Percentiles rank a stretch among this genome's conserved stretches.
phyloP scores from a whole-genome alignment of 805 yeast species.

The Candida anglica region DNA sequence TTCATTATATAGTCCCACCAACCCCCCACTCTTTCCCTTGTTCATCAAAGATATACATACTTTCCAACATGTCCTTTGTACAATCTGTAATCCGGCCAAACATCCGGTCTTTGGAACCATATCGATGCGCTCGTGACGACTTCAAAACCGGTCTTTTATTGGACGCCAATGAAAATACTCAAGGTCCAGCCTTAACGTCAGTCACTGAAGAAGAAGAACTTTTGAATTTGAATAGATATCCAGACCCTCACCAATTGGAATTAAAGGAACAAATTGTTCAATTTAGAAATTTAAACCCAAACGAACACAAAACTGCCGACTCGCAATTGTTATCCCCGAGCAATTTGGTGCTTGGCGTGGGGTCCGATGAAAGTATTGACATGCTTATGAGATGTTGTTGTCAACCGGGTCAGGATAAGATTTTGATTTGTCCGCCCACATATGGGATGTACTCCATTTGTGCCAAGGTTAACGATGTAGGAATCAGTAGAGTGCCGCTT shows the following conservation, averaged over 20 bases:
- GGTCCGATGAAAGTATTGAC: constrained; percentile 95
- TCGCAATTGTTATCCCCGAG: constrained; percentile 42
- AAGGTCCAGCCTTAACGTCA: constrained; percentile 70
- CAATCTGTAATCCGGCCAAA: constrained; percentile 76
- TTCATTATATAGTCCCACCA: too few relatives aligned
- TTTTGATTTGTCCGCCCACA: constrained; percentile 89
- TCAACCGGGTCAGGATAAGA: constrained; percentile 75
- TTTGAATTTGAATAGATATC: constrained; percentile 80
- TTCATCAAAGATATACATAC: too few relatives aligned
- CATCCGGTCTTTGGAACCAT: constrained; percentile 78
- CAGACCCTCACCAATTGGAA: constrained; percentile 89
- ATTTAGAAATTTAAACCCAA: constrained; percentile 60
- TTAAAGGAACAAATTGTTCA: constrained; percentile 69
- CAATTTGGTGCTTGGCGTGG: constrained; percentile 90
- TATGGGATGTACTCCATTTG: constrained; percentile 96
- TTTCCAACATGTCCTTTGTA: constrained; percentile 42
- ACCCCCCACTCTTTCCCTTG: too few relatives aligned
- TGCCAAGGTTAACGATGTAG: constrained; percentile 86
- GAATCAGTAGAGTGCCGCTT: constrained; percentile 69
- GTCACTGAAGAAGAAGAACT: constrained; percentile 40
- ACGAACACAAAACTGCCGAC: constrained; percentile 8
- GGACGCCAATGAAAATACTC: constrained; percentile 96
- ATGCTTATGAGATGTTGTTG: constrained; percentile 81
- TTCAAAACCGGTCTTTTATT: constrained; percentile 81
- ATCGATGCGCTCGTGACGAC: constrained; percentile 96